Evolutionary conservation across 2,329 filamentous ascomycete species (phyloP).

Genomic region (Aureobasidium vineae): DNA sequence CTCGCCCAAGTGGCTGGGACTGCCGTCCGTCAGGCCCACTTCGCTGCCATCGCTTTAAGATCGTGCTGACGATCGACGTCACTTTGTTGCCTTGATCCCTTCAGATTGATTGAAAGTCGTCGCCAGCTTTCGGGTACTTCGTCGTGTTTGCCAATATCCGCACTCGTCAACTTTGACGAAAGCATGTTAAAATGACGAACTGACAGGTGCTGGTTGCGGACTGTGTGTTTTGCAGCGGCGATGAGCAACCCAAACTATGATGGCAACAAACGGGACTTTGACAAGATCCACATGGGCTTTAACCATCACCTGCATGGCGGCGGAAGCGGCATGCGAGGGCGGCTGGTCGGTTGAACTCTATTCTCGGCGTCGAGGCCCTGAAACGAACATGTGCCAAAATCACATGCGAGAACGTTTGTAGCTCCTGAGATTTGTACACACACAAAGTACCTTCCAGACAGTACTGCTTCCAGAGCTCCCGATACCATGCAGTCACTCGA

Average conservation of each 20-base stretch:
- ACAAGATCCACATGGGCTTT: constrained; percentile 18
- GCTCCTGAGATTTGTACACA: constrained; percentile 14
- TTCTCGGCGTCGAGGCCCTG: constrained; percentile 25
- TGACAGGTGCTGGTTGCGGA: not conserved
- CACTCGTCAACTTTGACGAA: not conserved
- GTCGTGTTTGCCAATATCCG: not conserved
- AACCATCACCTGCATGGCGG: constrained; percentile 20
- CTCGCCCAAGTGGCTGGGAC: constrained; percentile 23
- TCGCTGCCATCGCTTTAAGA: constrained; percentile 10
- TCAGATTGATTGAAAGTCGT: constrained; percentile 23
- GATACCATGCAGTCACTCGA: constrained; percentile 4
- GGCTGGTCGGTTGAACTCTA: constrained; percentile 24
- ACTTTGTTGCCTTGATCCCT: constrained; percentile 11
- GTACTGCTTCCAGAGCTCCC: not conserved
- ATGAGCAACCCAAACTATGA: not conserved
- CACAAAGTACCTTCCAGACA: not conserved
- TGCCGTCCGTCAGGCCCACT: constrained; percentile 25
- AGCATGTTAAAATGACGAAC: not conserved
- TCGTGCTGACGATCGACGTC: constrained; percentile 26
- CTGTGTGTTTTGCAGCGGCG: not conserved
- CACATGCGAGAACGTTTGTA: constrained; percentile 22
- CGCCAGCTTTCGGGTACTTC: constrained; percentile 1
- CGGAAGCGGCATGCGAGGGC: constrained; percentile 21
- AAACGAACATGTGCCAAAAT: constrained; percentile 23
- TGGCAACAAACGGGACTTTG: not conserved